A percentile compares a stretch with the other conserved stretches of the same genome.
Conservation (phyloP, 441 rosid genomes). For the Adansonia grandidieri region DNA sequence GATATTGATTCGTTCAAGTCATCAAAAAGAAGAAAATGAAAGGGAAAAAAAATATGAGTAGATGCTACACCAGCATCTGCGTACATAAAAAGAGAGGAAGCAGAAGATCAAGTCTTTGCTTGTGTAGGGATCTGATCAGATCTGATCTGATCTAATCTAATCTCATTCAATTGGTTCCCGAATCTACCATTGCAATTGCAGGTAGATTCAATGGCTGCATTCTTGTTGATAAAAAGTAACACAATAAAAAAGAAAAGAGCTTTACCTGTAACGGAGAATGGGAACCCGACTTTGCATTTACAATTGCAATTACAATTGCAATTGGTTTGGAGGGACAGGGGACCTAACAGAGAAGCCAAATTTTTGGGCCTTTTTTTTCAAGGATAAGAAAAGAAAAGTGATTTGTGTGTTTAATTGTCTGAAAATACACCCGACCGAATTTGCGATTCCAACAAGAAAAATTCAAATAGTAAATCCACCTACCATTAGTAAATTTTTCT, state of each 20-base stretch:
- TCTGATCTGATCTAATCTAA: slow-evolving; percentile 20
- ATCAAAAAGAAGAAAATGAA: neutral
- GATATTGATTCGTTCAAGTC: neutral
- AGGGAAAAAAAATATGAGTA: neutral
- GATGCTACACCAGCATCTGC: neutral
- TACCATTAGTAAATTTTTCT: neutral
- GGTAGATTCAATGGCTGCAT: neutral
- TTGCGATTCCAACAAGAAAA: neutral
- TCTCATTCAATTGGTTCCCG: neutral
- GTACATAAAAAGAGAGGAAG: neutral
- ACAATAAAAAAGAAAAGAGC: neutral
- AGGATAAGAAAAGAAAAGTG: neutral
- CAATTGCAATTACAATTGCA: neutral
- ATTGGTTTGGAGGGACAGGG: neutral
- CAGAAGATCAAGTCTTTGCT: neutral
- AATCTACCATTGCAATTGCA: neutral
- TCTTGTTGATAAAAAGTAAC: slow-evolving; percentile 10
- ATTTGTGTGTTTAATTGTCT: neutral
- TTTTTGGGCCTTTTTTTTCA: neutral
- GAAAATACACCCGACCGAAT: neutral
- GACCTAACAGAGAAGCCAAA: slow-evolving; percentile 7
- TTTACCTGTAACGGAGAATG: slow-evolving; percentile 16
- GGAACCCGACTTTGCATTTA: slow-evolving; percentile 19
- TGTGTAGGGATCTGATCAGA: neutral
- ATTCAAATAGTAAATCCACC: neutral